These are phyloP conservation scores for Tillandsia fasciculata DNA, from an alignment of 176 grass and related monocot genomes.

Conservation along the genomic window DNA sequence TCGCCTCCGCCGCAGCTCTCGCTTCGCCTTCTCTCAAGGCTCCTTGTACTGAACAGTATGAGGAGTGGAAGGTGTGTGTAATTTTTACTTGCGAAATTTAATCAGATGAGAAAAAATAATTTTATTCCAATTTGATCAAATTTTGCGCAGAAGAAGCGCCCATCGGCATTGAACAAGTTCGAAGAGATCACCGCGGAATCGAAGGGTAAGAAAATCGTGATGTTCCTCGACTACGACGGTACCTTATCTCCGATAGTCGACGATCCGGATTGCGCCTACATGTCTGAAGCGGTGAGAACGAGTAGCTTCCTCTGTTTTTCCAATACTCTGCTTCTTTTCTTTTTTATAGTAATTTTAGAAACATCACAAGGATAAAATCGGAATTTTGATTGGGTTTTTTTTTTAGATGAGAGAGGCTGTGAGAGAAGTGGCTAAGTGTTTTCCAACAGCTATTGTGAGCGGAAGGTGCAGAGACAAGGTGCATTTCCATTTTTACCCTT, in stretches of 20 bases:
- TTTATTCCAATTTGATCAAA: not conserved
- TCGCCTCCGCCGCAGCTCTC: not conserved
- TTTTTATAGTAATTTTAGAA: not conserved
- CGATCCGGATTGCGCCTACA: slow-evolving; percentile 69
- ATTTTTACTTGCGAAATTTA: no score
- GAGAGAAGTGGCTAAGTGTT: slow-evolving; percentile 17
- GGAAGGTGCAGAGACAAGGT: slow-evolving; percentile 40
- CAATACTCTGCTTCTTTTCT: not conserved
- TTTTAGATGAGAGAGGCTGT: slow-evolving; percentile 69
- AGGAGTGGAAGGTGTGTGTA: slow-evolving; percentile 53
- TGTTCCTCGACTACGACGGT: slow-evolving; percentile 96
- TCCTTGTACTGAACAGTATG: slow-evolving; percentile 18
- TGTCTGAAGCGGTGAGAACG: slow-evolving; percentile 44
- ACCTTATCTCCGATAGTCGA: slow-evolving; percentile 83
- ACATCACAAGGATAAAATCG: not conserved
- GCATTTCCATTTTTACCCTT: slow-evolving; percentile 12
- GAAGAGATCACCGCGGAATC: slow-evolving; percentile 36
- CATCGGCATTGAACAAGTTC: slow-evolving; percentile 59
- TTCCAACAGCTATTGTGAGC: slow-evolving; percentile 39
- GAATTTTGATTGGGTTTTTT: not conserved
- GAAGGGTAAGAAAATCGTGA: slow-evolving; percentile 58
- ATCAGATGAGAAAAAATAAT: no score
- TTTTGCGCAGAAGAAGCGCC: slow-evolving; percentile 43
- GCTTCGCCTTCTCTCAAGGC: not conserved
- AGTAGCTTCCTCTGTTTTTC: not conserved